Base-by-base conservation (phyloP, 768 basidiomycete species). In the Pleurotus giganteus region DNA sequence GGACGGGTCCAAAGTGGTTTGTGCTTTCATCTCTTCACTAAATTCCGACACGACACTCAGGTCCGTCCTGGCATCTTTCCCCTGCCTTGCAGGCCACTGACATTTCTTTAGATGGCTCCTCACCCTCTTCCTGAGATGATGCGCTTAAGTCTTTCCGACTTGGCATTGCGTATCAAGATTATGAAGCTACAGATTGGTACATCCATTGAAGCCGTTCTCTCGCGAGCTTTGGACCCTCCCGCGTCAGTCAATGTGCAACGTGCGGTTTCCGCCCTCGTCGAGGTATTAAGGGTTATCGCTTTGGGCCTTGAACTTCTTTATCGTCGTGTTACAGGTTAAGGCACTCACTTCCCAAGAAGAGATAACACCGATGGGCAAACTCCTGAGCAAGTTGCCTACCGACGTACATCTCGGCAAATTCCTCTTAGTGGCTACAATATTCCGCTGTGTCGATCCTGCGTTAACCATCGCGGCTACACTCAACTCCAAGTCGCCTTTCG, bases 371-470 rank as follows among this genome's bases (percentile, higher is more conserved):
- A 89, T 98, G 85, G 96, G 96, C 36, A 78, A 86, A 51, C 74
- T 96, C 21, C 77, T 99, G 36, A 93, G 91, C 73, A 90, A 91
- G 66, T 75, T 99, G 34, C 96, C 96, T 0, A 91, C 94, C 43
- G 96, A 99, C 65, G 95, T 98, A 13, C 93, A 98, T 66, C 81
- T 97, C 3, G 95, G 94, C 34, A 97, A 98, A 73, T 90, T 98
- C 66, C 76, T 98, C 13, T 75, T 98, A 37, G 83, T 86, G 23
- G 88, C 94, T 4, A 85, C 88, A 1, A 67, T 94, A 34, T 91
- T 98, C 67, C 83, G 84, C 42, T 98, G 96, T 66, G 73, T 98
- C 58, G 96, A 98, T 69, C 92, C 95, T 1, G 96, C 94, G n/a
- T 76, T 99, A 46, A 97, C 96, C 4, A 94, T 99, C 56, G 94